phyloP scores from a whole-genome alignment of 2,329 filamentous ascomycete genomes.

The Aspergillus cejpii region DNA sequence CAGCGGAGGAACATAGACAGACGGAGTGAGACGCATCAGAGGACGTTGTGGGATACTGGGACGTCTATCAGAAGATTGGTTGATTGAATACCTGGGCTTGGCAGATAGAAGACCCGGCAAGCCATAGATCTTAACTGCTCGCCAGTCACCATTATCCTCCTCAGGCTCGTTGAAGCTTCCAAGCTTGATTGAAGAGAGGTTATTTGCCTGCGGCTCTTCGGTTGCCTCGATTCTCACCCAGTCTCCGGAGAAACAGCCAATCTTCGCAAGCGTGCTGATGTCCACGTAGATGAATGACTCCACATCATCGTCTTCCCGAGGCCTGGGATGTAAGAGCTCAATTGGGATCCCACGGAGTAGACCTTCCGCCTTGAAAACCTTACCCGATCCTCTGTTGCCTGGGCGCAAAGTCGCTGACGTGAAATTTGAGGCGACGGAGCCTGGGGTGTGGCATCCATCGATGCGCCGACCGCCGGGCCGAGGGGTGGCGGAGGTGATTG shows the following conservation, averaged over 20 bases:
- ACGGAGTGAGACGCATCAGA: slow-evolving; percentile 48
- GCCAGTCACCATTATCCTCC: slow-evolving; percentile 64
- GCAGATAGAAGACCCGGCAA: slow-evolving; percentile 59
- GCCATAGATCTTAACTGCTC: slow-evolving; percentile 81
- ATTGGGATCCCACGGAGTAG: slow-evolving; percentile 65
- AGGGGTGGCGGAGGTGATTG: slow-evolving; percentile 73
- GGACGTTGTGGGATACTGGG: slow-evolving; percentile 50
- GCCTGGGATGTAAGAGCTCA: slow-evolving; percentile 78
- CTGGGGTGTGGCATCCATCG: slow-evolving; percentile 73
- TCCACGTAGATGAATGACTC: slow-evolving; percentile 85
- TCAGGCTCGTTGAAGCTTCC: slow-evolving; percentile 40
- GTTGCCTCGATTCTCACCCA: slow-evolving; percentile 83
- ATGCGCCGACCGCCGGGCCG: slow-evolving; percentile 63
- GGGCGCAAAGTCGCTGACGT: slow-evolving; percentile 75
- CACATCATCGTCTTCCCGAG: slow-evolving; percentile 76
- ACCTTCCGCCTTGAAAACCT: slow-evolving; percentile 77
- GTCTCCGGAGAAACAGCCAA: slow-evolving; percentile 95
- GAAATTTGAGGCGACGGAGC: slow-evolving; percentile 82
- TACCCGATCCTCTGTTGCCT: slow-evolving; percentile 55
- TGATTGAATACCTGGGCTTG: slow-evolving; percentile 52
- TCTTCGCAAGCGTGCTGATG: slow-evolving; percentile 72
- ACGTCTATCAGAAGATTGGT: slow-evolving; percentile 44
- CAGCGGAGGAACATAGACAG: slow-evolving; percentile 73
- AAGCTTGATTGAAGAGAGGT: slow-evolving; percentile 61
- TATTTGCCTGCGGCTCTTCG: slow-evolving; percentile 55